Base-by-base conservation (phyloP, 1,139 yeast genomes). In the Saccharomyces hybrid region DNA sequence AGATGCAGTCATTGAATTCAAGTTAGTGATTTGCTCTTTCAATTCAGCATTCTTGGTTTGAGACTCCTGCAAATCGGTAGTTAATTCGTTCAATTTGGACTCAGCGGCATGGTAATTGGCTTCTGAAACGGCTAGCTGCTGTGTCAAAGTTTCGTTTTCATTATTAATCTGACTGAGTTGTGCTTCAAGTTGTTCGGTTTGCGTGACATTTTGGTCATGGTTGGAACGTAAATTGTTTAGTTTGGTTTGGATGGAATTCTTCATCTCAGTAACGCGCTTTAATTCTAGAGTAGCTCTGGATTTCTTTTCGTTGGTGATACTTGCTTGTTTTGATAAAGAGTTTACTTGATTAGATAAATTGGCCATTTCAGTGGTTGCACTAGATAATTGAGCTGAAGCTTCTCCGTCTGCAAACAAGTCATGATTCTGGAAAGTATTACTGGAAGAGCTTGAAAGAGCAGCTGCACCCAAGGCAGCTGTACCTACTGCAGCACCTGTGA, bases 351-450 rank as follows among this genome's bases (percentile, higher is more conserved):
- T 88, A 1, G 95, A 86, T 51, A 87, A 78, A 63, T 91, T 89
- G 16, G 96, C 96, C 69, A 88, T 79, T 62, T 89, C 96, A 2
- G 93, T 81, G 14, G 95, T 83, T 2, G 95, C 91, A 59, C 81
- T 81, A 0, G 95, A 83, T 51, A 89, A 75, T 65, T 86, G 83
- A 27, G 84, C 82, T 0, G 89, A 80, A 4, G 82, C 77, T 53
- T 78, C 84, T 2, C 78, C 65, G 58, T 82, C 86, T 0, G 85
- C 83, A 53, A 81, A 73, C 50, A 82, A 69, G 58, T 83, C 88
- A 52, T 72, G 73, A 60, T 79, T 79, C 12, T 51, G 57, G 59
- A 52, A 50, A 19, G 51, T 44, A 9, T 19, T 16, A 9, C 53
- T 21, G 7, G 54, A 56, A 49, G 52, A 54, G 47, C 38, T 47